These are phyloP conservation scores for Kodamaea arcana DNA, from an alignment of 1,139 yeast species.

Conservation along the genomic window DNA sequence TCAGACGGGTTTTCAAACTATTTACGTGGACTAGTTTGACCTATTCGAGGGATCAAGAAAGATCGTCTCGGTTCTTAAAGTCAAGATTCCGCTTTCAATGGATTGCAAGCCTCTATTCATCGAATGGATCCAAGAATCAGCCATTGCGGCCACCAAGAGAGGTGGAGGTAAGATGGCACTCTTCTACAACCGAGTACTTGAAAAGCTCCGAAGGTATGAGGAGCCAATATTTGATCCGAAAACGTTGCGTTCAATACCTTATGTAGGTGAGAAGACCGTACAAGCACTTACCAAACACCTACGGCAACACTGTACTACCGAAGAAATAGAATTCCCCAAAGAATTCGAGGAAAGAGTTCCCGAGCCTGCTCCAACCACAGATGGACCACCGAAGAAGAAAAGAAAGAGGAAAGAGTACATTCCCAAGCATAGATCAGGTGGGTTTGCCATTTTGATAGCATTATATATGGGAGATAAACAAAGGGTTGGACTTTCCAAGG, in stretches of 20 bases:
- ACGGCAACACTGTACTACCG: constrained; percentile 42
- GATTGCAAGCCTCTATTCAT: constrained; percentile 38
- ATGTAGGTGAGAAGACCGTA: constrained; percentile 63
- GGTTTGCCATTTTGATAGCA: constrained; percentile 75
- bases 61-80: no score
- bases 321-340: constrained; percentile 38
- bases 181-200: constrained; percentile 47
- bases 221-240: constrained; percentile 45
- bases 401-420: constrained; percentile 50
- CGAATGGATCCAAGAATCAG: constrained; percentile 52
- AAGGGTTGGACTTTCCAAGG: constrained; percentile 54
- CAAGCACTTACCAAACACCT: constrained; percentile 38
- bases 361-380: constrained; percentile 4
- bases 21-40: no score
- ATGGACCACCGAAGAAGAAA: constrained; percentile 15
- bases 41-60: no score
- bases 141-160: constrained; percentile 35
- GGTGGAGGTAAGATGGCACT: constrained; percentile 35
- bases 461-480: constrained; percentile 51
- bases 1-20: no score
- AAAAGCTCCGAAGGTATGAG: constrained; percentile 39
- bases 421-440: constrained; percentile 80
- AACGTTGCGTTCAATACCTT: constrained; percentile 49
- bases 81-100: no score
- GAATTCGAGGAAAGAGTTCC: constrained; percentile 20